Percentiles rank a stretch among this genome's conserved stretches.
phyloP scores from a whole-genome alignment of 2,329 filamentous ascomycete genomes.

The Elsinoe australis region DNA sequence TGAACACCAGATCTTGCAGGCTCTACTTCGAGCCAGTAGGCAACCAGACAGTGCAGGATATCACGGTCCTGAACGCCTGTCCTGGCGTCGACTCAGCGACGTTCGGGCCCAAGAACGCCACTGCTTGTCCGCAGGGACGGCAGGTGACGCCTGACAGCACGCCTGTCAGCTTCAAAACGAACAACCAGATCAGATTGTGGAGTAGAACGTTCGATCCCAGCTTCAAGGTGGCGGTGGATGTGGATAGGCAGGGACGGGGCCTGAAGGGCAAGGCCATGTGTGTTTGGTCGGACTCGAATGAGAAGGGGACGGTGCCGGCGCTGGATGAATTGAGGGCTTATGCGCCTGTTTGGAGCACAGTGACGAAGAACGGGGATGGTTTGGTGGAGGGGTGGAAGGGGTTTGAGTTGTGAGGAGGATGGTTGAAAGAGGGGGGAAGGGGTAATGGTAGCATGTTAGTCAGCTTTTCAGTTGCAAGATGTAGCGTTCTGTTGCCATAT shows the following conservation, averaged over 20 bases:
- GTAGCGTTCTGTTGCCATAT: no score
- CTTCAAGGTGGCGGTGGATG: constrained; percentile 58
- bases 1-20: constrained; percentile 72
- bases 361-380: constrained; percentile 68
- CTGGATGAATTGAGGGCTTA: constrained; percentile 71
- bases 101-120: constrained; percentile 3
- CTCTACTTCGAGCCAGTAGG: constrained; percentile 59
- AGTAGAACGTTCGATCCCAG: constrained; percentile 67
- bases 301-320: constrained; percentile 64
- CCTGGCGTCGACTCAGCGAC: neutral
- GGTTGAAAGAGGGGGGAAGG: neutral
- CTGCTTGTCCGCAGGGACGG: neutral
- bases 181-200: constrained; percentile 63
- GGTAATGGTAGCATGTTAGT: no score
- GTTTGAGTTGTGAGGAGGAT: constrained; percentile 39
- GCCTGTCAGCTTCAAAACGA: neutral
- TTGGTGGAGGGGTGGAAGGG: constrained; percentile 71
- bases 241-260: constrained; percentile 50
- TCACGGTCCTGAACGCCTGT: constrained; percentile 50
- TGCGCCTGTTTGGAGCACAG: constrained; percentile 69
- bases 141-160: neutral
- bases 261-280: constrained; percentile 65
- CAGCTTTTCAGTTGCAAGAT: no score
- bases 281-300: constrained; percentile 81
- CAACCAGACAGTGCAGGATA: constrained; percentile 43